These are phyloP conservation scores for Corymbia citriodora DNA, from an alignment of 441 rosid genomes.

Conservation along the genomic window DNA sequence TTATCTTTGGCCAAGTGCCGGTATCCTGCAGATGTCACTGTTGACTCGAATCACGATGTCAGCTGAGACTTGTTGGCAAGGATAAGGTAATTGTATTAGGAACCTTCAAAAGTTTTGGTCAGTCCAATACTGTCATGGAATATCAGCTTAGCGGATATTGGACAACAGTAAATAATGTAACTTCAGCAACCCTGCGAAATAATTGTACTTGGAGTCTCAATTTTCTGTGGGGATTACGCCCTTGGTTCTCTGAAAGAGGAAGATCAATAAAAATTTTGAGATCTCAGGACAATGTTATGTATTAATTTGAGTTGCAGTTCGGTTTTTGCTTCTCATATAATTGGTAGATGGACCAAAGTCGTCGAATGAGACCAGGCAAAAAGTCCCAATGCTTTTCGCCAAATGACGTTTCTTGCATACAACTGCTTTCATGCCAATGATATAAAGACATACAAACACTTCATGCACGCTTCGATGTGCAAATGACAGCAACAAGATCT, in stretches of 20 bases:
- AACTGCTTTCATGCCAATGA: not conserved
- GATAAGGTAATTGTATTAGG: not conserved
- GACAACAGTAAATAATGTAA: not conserved
- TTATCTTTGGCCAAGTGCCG: constrained; percentile 78
- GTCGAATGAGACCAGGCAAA: not conserved
- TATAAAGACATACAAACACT: not conserved
- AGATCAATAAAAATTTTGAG: not conserved
- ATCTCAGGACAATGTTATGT: not conserved
- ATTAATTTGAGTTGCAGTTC: not conserved
- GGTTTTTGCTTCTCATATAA: not conserved
- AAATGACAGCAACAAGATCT: not conserved
- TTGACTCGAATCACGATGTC: constrained; percentile 70
- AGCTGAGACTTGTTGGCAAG: constrained; percentile 14
- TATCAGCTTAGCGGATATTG: not conserved
- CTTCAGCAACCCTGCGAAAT: not conserved
- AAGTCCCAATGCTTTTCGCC: not conserved
- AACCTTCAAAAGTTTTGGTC: not conserved
- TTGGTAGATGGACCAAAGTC: not conserved
- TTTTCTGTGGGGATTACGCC: not conserved
- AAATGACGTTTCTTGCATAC: not conserved
- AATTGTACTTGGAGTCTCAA: not conserved
- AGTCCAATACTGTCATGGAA: not conserved
- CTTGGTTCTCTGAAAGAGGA: not conserved
- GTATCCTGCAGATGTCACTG: constrained; percentile 74
- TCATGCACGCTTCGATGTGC: not conserved